Conservation (phyloP, 768 basidiomycete species). For the Aureoboletus auriporus region DNA sequence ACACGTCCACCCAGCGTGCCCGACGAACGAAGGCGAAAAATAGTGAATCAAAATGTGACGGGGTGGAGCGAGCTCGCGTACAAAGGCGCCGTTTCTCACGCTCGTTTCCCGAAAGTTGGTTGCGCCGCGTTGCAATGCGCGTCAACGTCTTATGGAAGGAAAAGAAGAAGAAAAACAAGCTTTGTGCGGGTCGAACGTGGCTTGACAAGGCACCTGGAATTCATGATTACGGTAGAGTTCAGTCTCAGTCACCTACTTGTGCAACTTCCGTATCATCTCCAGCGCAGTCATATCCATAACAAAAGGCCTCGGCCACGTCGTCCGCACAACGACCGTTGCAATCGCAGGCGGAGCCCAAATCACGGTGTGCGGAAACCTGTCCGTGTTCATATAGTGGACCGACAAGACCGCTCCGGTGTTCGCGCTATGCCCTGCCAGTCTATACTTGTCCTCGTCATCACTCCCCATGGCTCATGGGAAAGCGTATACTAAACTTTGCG, state of each 20-base stretch:
- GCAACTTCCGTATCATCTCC: background rate
- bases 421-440: background rate
- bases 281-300: background rate
- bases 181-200: background rate
- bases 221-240: background rate
- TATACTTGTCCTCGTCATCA: background rate
- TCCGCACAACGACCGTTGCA: too few species aligned
- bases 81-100: slow-evolving; percentile 23
- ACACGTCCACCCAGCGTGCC: slow-evolving; percentile 6
- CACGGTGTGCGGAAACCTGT: background rate
- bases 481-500: background rate
- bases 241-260: background rate
- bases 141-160: background rate
- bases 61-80: slow-evolving; percentile 6
- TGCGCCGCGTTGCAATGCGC: slow-evolving; percentile 7
- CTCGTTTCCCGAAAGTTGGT: slow-evolving; percentile 12
- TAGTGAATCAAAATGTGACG: slow-evolving; percentile 15
- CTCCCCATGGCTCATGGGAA: background rate
- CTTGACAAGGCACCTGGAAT: slow-evolving; percentile 5
- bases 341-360: background rate
- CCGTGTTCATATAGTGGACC: background rate
- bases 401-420: background rate
- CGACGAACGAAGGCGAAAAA: slow-evolving; percentile 16
- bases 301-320: too few species aligned
- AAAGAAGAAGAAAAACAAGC: background rate